A percentile compares a stretch with the other conserved stretches of the same genome.
These are phyloP conservation scores for Penicillium sclerotigenum DNA, from an alignment of 2,329 filamentous ascomycete species.

Conservation along the genomic window DNA sequence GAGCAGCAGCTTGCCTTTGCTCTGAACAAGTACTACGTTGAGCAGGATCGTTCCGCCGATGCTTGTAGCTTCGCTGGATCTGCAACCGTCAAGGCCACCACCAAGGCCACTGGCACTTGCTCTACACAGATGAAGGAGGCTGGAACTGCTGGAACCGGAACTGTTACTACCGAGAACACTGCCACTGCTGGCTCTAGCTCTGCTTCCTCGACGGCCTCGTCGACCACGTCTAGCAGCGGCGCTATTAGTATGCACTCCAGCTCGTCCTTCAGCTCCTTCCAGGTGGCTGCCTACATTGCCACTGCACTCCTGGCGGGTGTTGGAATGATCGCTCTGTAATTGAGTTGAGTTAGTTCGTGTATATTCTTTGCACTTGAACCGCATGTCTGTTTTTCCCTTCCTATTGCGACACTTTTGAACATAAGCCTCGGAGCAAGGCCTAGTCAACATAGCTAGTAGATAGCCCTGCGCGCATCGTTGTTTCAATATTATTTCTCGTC, in stretches of 20 bases:
- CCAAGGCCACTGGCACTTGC: conserved; percentile 39
- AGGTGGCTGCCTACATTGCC: conserved; percentile 34
- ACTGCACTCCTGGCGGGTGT: conserved; percentile 38
- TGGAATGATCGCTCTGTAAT: conserved; percentile 42
- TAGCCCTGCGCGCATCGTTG: neutral
- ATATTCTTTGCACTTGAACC: neutral
- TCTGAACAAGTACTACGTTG: conserved; percentile 45
- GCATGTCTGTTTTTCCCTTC: neutral
- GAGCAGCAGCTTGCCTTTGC: conserved; percentile 45
- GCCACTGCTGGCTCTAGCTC: conserved; percentile 19
- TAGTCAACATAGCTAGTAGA: neutral
- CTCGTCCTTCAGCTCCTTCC: conserved; percentile 33
- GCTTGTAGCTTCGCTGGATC: conserved; percentile 46
- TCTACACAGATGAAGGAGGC: conserved; percentile 39
- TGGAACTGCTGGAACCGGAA: conserved; percentile 39
- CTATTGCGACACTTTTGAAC: neutral
- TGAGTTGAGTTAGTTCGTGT: neutral
- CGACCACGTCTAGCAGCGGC: conserved; percentile 24
- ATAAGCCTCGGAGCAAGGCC: neutral
- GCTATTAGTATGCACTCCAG: conserved; percentile 23
- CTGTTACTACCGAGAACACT: conserved; percentile 36
- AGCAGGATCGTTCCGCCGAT: conserved; percentile 35
- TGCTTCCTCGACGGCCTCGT: conserved; percentile 16
- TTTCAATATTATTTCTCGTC: neutral
- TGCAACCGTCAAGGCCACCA: conserved; percentile 37